A percentile compares a stretch with the other conserved stretches of the same genome.
phyloP scores from a whole-genome alignment of 257 asterid species.

The Gentiana dahurica region DNA sequence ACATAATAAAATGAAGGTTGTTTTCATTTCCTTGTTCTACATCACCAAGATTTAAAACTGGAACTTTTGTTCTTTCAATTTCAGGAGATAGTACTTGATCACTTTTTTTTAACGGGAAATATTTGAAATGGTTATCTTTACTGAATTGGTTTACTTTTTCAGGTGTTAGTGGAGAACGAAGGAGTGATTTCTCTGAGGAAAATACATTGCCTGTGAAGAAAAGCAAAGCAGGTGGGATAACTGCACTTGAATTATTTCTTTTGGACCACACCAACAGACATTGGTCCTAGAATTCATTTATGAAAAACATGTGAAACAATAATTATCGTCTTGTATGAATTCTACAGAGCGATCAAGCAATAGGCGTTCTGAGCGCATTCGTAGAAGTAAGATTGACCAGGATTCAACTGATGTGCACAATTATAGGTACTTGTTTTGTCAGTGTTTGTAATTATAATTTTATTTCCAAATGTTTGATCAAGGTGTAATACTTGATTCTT shows the following conservation, averaged over 20 bases:
- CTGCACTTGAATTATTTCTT: constrained; percentile 28
- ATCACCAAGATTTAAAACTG: constrained; percentile 2
- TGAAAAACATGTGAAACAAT: constrained; percentile 4
- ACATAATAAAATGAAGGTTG: neutral
- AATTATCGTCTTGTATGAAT: constrained; percentile 3
- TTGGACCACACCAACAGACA: constrained; percentile 54
- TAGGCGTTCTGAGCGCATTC: constrained; percentile 34
- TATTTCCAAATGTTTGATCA: too few species aligned
- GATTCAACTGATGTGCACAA: constrained; percentile 63
- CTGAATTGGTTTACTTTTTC: constrained; percentile 22
- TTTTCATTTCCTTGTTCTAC: neutral
- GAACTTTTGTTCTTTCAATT: constrained; percentile 4
- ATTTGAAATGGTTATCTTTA: constrained; percentile 6
- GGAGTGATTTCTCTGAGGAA: constrained; percentile 64
- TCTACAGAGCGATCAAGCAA: constrained; percentile 36
- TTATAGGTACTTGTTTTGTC: constrained; percentile 31
- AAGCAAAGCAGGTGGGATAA: constrained; percentile 73
- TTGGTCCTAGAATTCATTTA: constrained; percentile 8
- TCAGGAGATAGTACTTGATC: neutral
- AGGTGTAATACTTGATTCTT: too few species aligned
- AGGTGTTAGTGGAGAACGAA: constrained; percentile 96
- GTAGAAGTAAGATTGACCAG: constrained; percentile 52
- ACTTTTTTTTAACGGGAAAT: constrained; percentile 3
- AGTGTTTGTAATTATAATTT: neutral
- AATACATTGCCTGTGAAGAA: constrained; percentile 82